These are phyloP conservation scores for Colletotrichum lindemuthianum DNA, from an alignment of 2,329 filamentous ascomycete genomes.

Conservation along the genomic window DNA sequence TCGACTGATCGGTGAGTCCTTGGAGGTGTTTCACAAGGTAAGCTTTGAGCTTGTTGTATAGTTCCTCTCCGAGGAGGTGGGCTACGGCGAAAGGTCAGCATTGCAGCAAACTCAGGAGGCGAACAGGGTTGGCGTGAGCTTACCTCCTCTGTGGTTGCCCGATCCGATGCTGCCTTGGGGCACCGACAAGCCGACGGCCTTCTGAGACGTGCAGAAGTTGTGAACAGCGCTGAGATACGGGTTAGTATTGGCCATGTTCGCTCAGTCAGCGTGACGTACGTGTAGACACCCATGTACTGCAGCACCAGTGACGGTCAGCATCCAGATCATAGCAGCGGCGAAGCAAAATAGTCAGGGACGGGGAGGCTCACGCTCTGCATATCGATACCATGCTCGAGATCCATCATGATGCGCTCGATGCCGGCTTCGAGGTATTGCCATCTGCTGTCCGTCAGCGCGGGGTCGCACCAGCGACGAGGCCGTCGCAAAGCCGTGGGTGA, in stretches of 20 bases:
- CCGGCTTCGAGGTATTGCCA: constrained; percentile 91
- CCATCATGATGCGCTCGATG: constrained; percentile 92
- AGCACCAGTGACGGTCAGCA: constrained; percentile 26
- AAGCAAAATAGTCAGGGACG: constrained; percentile 24
- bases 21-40: constrained; percentile 84
- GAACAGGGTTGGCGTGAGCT: background rate
- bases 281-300: constrained; percentile 96
- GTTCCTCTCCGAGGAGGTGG: constrained; percentile 92
- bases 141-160: constrained; percentile 77
- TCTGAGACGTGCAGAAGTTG: constrained; percentile 99
- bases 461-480: constrained; percentile 10
- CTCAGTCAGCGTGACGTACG: constrained; percentile 57
- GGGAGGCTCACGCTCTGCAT: constrained; percentile 79
- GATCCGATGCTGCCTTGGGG: constrained; percentile 51
- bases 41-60: constrained; percentile 89
- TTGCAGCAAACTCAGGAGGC: constrained; percentile 14
- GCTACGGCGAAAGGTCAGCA: constrained; percentile 61
- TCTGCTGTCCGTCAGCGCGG: constrained; percentile 55
- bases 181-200: constrained; percentile 74
- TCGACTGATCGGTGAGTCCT: constrained; percentile 76
- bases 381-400: constrained; percentile 91
- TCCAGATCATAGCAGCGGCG: constrained; percentile 10
- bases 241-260: constrained; percentile 46
- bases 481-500: constrained; percentile 8
- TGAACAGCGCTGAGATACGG: constrained; percentile 77